Base-by-base conservation (phyloP, 2,329 filamentous ascomycete genomes). In the Apiospora saccharicola region DNA sequence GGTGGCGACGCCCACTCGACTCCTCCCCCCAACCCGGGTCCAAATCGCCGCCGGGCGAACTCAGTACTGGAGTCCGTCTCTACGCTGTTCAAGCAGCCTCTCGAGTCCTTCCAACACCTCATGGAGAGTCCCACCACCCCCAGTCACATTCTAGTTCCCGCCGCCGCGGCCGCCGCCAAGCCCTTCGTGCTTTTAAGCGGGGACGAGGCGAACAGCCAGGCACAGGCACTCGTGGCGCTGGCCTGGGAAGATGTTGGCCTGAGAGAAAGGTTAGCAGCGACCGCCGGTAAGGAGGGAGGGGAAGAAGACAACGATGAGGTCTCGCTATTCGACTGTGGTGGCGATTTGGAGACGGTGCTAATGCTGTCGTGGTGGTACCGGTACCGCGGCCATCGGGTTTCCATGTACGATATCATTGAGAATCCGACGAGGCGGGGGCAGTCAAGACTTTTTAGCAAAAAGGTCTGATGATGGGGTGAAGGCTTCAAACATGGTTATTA, bases 241-340 rank as follows among this genome's bases (percentile, higher is more conserved):
- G 64, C 64, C 19, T 67, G 64, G 64, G n/a, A 22, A 0, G 64
- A 67, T 8, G 37, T 43, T 26, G 34, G 7, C 3, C 22, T 41
- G 30, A 1, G 0, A 5, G 64, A 2, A 2, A 10, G 10, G 1
- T 5, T 1, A 2, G 37, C 8, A 10, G 6, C 1, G 1, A 41
- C 10, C 6, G 7, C 2, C 37, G 7, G 37, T 41, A 8, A 41
- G 1, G 5, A 67, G 3, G 6, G 5, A 3, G 14, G 10, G 4
- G 34, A n/a, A 1, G 19, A n/a, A 24, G 41, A 2, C 22, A 7
- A 10, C 14, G n/a, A 26, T 5, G 34, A 19, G 7, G 19, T 6
- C 4, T 22, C 64, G 5, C 19, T 41, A 2, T 22, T 41, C 34
- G 34, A 67, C 10, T 19, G 51, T 13, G 24, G 26, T 0, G 37